phyloP scores from a whole-genome alignment of 768 basidiomycete genomes.

The Termitomyces sp. region DNA sequence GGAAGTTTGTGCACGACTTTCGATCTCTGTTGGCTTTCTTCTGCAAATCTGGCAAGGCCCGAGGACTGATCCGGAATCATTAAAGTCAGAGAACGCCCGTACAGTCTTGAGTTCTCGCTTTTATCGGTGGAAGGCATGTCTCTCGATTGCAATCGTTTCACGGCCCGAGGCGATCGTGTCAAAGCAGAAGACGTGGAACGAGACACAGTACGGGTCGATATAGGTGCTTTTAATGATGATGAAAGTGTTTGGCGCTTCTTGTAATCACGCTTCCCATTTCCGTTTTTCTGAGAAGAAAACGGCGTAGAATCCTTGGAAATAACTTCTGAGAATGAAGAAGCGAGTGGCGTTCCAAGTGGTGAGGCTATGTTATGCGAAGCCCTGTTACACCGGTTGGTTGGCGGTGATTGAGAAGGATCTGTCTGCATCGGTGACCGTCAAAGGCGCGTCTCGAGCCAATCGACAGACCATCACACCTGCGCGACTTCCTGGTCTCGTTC shows the following conservation, averaged over 20 bases:
- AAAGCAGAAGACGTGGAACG: not conserved
- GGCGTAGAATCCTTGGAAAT: not conserved
- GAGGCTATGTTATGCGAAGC: not conserved
- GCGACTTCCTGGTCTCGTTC: not conserved
- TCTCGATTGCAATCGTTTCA: not conserved
- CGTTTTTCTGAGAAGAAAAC: not conserved
- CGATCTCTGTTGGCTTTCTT: not conserved
- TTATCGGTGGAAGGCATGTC: not conserved
- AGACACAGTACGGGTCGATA: not conserved
- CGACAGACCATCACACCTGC: slow-evolving; percentile 3
- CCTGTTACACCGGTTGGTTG: not conserved
- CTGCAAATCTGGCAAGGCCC: not conserved
- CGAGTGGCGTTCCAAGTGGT: not conserved
- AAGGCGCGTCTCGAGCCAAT: not conserved
- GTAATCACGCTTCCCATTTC: not conserved
- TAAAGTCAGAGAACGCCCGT: not conserved
- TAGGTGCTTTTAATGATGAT: not conserved
- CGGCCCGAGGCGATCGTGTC: not conserved
- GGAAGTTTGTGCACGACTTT: not conserved
- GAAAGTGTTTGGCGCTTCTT: not conserved
- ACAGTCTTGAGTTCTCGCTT: not conserved
- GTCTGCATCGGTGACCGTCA: not conserved
- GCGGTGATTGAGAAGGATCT: not conserved
- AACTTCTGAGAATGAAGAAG: not conserved
- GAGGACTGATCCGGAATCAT: not conserved